Conservation (phyloP, 805 yeast genomes). For the Isabelozyma gotoi region DNA sequence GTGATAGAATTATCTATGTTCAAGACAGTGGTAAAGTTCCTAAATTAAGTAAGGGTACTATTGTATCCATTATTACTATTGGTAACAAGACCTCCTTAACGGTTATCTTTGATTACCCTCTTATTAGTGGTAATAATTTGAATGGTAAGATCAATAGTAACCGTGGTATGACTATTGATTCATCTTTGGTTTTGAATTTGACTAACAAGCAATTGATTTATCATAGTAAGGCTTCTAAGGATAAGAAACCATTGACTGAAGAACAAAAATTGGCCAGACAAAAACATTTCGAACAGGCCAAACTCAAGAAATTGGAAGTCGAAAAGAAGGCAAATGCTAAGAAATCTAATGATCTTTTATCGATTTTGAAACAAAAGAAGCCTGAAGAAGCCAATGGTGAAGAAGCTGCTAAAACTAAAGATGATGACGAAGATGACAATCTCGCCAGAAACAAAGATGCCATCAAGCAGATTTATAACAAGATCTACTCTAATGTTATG, state of each 20-base stretch:
- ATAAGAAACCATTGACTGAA: constrained; percentile 26
- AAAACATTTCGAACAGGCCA: constrained; percentile 5
- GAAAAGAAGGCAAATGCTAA: constrained; percentile 13
- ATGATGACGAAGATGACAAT: constrained; percentile 11
- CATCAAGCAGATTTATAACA: constrained; percentile 42
- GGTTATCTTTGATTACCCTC: constrained; percentile 79
- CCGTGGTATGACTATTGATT: constrained; percentile 82
- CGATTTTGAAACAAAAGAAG: constrained; percentile 22
- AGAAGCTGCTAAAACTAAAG: constrained; percentile 1
- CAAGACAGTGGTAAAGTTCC: constrained; percentile 90
- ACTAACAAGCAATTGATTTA: constrained; percentile 72
- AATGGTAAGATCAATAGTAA: constrained; percentile 74
- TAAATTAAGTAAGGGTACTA: constrained; percentile 84
- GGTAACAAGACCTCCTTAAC: constrained; percentile 68
- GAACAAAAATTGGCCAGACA: constrained; percentile 17
- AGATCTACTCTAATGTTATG: constrained; percentile 44
- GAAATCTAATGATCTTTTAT: constrained; percentile 29
- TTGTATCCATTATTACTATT: constrained; percentile 59
- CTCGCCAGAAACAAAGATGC: constrained; percentile 23
- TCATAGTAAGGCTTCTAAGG: constrained; percentile 65
- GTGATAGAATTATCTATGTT: constrained; percentile 86
- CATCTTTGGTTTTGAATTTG: constrained; percentile 77
- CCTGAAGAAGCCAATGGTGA: constrained; percentile 4
- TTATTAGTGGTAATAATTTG: constrained; percentile 79
- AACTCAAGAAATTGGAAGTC: constrained; percentile 6